Base-by-base conservation (phyloP, 2,329 filamentous ascomycete genomes). In the Pseudophaeomoniella oleicola region DNA sequence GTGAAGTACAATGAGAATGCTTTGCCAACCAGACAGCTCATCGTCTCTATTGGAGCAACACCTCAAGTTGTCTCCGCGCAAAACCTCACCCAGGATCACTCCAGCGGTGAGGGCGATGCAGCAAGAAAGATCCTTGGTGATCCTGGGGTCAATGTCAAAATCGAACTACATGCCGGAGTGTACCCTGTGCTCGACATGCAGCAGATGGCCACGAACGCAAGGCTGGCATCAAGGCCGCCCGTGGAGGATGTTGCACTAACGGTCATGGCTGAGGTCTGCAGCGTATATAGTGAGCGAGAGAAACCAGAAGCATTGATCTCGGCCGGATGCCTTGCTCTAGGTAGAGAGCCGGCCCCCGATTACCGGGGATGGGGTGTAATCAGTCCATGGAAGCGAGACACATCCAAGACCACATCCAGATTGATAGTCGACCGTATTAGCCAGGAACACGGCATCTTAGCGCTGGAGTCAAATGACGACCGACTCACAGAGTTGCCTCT, bases 151-250 rank as follows among this genome's bases (percentile, higher is more conserved):
- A 59, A 57, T 22, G 62, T 68, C 35, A 55, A 50, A 3, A 63
- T 85, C 16, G 81, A 86, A 51, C 62, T 85, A 2, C 82, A 87
- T 52, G 81, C 81, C 0, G 81, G 81, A 18, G 78, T 83, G 2
- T 88, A 87, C 51, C 74, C 81, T 0, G 64, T 76, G 3, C 68
- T 88, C 5, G 83, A 90, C 53, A 64, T 87, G 47, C 83, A 90
- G 53, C 83, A 90, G 54, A 63, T 88, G 2, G 75, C 81, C 1
- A 83, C 81, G 0, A 72, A 78, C 47, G 76, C 80, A 3, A 57
- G 69, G 0, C 63, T 66, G 3, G 47, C 54, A 0, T 15, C 44
- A 44, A 11, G 49, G 34, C 11, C 44, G 51, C 34, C 47, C 1
- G 48, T 63, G 42, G 54, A 64, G 3, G 71, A 77, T 46, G 66